Conservation (phyloP, 257 asterid genomes). For the Craterostigma plantagineum region DNA sequence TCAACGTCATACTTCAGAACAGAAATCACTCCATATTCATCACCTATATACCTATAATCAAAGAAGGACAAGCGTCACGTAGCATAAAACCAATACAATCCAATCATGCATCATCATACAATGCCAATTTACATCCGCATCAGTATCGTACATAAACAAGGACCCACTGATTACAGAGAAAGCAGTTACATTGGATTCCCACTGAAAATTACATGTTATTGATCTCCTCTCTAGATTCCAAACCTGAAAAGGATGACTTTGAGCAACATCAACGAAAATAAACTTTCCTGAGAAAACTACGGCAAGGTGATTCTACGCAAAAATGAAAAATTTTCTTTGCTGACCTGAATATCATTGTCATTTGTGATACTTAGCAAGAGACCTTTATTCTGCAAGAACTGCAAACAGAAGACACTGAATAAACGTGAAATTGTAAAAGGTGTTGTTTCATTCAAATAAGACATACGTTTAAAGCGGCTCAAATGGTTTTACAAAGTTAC, state of each 20-base stretch:
- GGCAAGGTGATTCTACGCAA: neutral
- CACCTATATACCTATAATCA: slow-evolving; percentile 61
- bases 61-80: slow-evolving; percentile 15
- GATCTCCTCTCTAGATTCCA: slow-evolving; percentile 66
- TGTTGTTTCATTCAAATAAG: too few species aligned
- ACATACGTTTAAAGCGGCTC: too few species aligned
- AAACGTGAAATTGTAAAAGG: slow-evolving; percentile 2
- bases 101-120: too few species aligned
- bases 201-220: slow-evolving; percentile 47
- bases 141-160: slow-evolving; percentile 46
- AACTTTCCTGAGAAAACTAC: too few species aligned
- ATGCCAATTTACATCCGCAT: slow-evolving; percentile 12
- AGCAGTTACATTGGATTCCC: slow-evolving; percentile 82
- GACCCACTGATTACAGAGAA: slow-evolving; percentile 77
- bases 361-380: slow-evolving; percentile 57
- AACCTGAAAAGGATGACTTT: slow-evolving; percentile 27
- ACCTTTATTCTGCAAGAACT: slow-evolving; percentile 87
- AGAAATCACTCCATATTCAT: slow-evolving; percentile 61
- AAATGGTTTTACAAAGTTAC: too few species aligned
- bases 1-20: slow-evolving; percentile 46
- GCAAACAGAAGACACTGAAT: slow-evolving; percentile 17
- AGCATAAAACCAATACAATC: neutral
- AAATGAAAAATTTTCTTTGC: slow-evolving; percentile 9
- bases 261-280: too few species aligned
- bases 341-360: slow-evolving; percentile 71